Evolutionary conservation across 1,139 yeast species (phyloP).

Genomic region (Tardiomyces blankii): DNA sequence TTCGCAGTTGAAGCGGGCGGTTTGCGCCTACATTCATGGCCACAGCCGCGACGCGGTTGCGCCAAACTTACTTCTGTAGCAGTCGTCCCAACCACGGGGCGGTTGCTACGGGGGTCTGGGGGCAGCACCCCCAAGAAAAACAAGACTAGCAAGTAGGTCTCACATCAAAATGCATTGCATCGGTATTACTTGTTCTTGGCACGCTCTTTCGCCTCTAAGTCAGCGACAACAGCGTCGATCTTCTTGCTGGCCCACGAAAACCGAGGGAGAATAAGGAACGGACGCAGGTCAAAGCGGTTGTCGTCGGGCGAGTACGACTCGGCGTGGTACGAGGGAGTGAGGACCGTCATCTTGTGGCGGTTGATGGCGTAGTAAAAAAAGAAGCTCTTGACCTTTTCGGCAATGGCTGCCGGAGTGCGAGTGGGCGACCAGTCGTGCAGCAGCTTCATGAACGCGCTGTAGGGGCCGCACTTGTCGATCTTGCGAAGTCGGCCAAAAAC

Average conservation of each 20-base stretch:
- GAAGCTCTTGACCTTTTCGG: constrained; percentile 84
- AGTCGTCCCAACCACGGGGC: too few relatives aligned
- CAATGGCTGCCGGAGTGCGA: constrained; percentile 71
- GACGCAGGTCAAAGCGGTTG: constrained; percentile 88
- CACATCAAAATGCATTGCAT: constrained; percentile 1
- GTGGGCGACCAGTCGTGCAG: constrained; percentile 89
- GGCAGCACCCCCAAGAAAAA: too few relatives aligned
- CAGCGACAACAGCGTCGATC: constrained; percentile 59
- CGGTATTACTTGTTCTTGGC: neutral
- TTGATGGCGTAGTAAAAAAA: constrained; percentile 90
- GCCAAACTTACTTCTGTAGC: too few relatives aligned
- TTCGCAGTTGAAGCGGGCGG: neutral
- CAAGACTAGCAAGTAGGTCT: too few relatives aligned
- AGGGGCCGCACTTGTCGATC: constrained; percentile 92
- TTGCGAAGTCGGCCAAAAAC: constrained; percentile 87
- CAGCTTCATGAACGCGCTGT: constrained; percentile 81
- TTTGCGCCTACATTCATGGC: too few relatives aligned
- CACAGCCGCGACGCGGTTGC: too few relatives aligned
- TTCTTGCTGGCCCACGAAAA: constrained; percentile 85
- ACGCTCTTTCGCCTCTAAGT: neutral
- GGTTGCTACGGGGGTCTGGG: too few relatives aligned
- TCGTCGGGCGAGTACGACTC: constrained; percentile 98
- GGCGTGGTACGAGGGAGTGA: constrained; percentile 96
- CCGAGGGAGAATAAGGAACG: constrained; percentile 83
- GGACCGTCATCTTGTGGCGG: constrained; percentile 92